Conservation (phyloP, 2,329 filamentous ascomycete genomes). For the Aspergillus amoenus region DNA sequence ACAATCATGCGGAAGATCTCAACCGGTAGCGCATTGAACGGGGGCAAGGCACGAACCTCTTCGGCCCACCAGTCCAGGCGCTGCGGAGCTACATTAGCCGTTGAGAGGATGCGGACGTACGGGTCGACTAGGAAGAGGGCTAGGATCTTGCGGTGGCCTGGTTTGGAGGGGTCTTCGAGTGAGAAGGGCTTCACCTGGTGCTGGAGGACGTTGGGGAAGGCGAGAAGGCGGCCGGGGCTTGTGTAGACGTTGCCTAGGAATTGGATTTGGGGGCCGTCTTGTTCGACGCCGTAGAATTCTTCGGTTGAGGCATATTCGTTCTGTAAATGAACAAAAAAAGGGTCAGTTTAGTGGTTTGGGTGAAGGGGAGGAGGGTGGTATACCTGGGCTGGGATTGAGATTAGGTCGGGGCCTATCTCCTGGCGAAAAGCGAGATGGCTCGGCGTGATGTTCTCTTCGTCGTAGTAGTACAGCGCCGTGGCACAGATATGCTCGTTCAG, state of each 20-base stretch:
- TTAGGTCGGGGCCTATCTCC: neutral
- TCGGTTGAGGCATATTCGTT: neutral
- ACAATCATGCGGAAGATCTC: too few relatives aligned
- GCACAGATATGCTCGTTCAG: slow-evolving; percentile 64
- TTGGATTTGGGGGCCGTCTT: slow-evolving; percentile 16
- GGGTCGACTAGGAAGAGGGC: slow-evolving; percentile 10
- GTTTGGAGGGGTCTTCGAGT: neutral
- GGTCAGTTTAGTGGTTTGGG: too few relatives aligned
- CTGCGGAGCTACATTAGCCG: slow-evolving; percentile 12
- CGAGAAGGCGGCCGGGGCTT: neutral
- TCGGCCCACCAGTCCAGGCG: slow-evolving; percentile 11
- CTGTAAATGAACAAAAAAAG: neutral
- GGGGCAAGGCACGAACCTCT: too few relatives aligned
- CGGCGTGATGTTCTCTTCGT: slow-evolving; percentile 60
- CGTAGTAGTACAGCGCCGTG: slow-evolving; percentile 65
- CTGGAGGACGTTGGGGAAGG: slow-evolving; percentile 9
- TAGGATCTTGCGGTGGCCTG: slow-evolving; percentile 8
- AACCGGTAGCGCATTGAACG: too few relatives aligned
- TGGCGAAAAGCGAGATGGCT: slow-evolving; percentile 54
- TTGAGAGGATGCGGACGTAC: slow-evolving; percentile 7
- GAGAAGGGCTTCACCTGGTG: slow-evolving; percentile 3
- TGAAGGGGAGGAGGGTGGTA: too few relatives aligned
- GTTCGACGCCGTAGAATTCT: slow-evolving; percentile 8
- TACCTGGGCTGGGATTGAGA: too few relatives aligned
- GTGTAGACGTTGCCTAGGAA: neutral